Evolutionary conservation across 1,284 basidiomycete species (phyloP).

Genomic region (Austroboletus niveus): DNA sequence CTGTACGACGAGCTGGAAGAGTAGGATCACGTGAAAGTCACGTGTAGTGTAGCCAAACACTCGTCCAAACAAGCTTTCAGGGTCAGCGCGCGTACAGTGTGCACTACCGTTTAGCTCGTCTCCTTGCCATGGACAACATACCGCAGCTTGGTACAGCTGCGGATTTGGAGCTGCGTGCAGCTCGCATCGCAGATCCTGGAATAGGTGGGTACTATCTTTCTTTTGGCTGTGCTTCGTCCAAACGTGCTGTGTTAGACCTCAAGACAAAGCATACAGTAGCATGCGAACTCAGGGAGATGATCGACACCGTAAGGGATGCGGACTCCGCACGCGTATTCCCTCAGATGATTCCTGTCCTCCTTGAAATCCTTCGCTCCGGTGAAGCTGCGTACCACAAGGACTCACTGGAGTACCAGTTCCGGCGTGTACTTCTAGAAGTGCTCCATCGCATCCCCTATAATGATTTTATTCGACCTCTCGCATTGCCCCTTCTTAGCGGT

Average conservation of each 20-base stretch:
- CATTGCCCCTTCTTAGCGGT: constrained; percentile 67
- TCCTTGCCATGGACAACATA: constrained; percentile 40
- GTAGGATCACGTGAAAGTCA: constrained; percentile 27
- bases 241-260: constrained; percentile 49
- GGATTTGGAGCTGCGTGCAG: constrained; percentile 68
- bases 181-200: constrained; percentile 70
- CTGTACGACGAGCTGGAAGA: background rate
- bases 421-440: constrained; percentile 84
- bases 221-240: constrained; percentile 1
- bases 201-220: constrained; percentile 45
- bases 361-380: constrained; percentile 76
- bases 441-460: constrained; percentile 85
- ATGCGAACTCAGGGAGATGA: constrained; percentile 81
- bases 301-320: constrained; percentile 81
- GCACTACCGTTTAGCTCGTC: background rate
- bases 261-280: constrained; percentile 69
- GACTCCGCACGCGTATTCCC: constrained; percentile 75
- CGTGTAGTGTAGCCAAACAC: constrained; percentile 32
- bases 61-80: constrained; percentile 32
- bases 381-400: constrained; percentile 80
- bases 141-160: constrained; percentile 48
- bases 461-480: constrained; percentile 76
- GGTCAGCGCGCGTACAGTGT: constrained; percentile 19
- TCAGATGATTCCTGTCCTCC: constrained; percentile 75
- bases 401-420: constrained; percentile 81